Conservation (phyloP, 2,329 filamentous ascomycete species). For the Xenoacremonium recifei region DNA sequence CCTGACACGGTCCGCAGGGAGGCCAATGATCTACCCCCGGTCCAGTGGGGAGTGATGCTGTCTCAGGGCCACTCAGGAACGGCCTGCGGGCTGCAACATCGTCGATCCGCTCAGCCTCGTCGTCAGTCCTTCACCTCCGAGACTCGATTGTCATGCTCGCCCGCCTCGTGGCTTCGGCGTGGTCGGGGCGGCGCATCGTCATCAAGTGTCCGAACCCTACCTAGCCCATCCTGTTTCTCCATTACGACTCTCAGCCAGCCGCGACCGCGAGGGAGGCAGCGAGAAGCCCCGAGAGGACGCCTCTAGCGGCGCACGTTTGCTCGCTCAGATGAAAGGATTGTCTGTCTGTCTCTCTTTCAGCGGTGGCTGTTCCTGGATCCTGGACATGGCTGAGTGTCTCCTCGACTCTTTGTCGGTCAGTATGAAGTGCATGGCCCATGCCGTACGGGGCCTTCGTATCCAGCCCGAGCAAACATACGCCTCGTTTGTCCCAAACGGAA, state of each 20-base stretch:
- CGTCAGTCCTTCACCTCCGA: conserved; percentile 9
- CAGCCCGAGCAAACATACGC: no score
- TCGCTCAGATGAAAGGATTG: conserved; percentile 10
- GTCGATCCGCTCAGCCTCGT: conserved; percentile 25
- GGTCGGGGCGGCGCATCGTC: conserved; percentile 17
- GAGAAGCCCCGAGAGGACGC: neutral
- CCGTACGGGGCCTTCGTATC: no score
- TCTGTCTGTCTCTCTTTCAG: conserved; percentile 11
- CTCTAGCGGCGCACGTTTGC: conserved; percentile 12
- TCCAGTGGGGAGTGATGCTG: conserved; percentile 14
- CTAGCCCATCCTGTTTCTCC: no score
- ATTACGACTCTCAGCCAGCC: conserved; percentile 3
- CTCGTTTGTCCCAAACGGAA: no score
- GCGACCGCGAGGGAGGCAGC: neutral
- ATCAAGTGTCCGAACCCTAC: no score
- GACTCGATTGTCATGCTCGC: conserved; percentile 6
- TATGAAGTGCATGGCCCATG: no score
- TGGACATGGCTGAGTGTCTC: conserved; percentile 18
- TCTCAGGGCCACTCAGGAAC: conserved; percentile 16
- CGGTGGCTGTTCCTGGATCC: conserved; percentile 12
- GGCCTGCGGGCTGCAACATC: conserved; percentile 11
- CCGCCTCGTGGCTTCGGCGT: conserved; percentile 24
- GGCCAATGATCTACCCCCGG: conserved; percentile 15
- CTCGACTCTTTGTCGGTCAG: no score
- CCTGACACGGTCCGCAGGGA: conserved; percentile 12